Base-by-base conservation (phyloP, 1,284 basidiomycete species). In the Sphaerobolus stellatus region DNA sequence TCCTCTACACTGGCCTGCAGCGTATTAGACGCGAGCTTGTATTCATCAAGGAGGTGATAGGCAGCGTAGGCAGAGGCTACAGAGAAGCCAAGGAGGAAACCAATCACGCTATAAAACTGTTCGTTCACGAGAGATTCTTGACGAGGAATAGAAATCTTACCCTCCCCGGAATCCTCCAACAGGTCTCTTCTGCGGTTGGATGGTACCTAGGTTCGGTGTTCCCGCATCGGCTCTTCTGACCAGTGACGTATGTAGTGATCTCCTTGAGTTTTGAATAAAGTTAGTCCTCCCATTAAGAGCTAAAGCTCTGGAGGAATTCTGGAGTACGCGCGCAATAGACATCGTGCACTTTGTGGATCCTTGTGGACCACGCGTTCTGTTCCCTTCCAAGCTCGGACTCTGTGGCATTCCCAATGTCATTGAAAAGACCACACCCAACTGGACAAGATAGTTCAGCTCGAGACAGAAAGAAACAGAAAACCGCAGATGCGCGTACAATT, bases 31-130 rank as follows among this genome's bases (percentile, higher is more conserved):
- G 94, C 92, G 49, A 82, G 76, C 69, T 93, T 92, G 72, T 94
- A 94, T 73, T 96, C 94, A 61, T 95, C 90, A 50, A 95, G 75
- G 25, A 97, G 76, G 67, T 92, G 86, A 68, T 93, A 95, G 47
- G 92, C 88, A 45, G 92, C 92, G 64, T 88, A 84, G 0, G 89
- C 86, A 1, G 91, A 88, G 6, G 88, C 88, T 40, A 92, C 70
- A 5, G 92, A 92, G 74, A 95, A 94, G 0, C 93, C 93, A 63
- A 94, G 83, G 43, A 95, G 72, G 68, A 96, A 96, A 0, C 94
- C 94, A 27, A 94, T 80, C 54, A 96, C 84, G 48, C 92, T 94
- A 61, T 13, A 34, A 18, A 43, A 65, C n/a, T 54, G 14, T 38
- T 38, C 33, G 16, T 27, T 29, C 6, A 43, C n/a, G n/a, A n/a